A percentile compares a stretch with the other conserved stretches of the same genome.
These are phyloP conservation scores for Backusella sp. DNA, from an alignment of 192 early-diverging fungal genomes.

Conservation along the genomic window DNA sequence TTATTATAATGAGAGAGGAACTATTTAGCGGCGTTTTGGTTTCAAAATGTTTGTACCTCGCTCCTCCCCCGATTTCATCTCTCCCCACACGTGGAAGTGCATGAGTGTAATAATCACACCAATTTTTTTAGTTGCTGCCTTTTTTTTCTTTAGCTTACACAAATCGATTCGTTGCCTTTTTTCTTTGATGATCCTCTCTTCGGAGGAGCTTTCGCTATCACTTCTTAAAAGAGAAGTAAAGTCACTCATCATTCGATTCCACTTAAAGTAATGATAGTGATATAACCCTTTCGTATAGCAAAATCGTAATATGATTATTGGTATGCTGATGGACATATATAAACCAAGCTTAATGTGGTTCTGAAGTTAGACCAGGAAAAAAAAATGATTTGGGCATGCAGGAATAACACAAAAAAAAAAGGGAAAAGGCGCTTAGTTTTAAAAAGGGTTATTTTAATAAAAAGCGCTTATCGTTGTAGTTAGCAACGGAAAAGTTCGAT, in stretches of 20 bases:
- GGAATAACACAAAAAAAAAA: background rate
- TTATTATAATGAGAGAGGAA: background rate
- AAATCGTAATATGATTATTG: background rate
- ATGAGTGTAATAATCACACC: background rate
- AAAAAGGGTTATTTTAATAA: background rate
- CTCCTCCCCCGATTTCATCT: background rate
- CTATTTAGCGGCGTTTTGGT: background rate
- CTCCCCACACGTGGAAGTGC: slow-evolving; percentile 1
- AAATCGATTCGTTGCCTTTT: slow-evolving; percentile 6
- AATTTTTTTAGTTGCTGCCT: background rate
- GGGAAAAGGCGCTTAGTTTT: background rate
- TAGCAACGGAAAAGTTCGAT: background rate
- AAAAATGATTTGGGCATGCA: background rate
- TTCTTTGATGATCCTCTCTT: background rate
- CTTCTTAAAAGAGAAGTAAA: background rate
- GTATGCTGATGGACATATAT: background rate
- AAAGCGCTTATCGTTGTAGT: background rate
- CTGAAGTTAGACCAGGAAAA: background rate
- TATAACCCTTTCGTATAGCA: background rate
- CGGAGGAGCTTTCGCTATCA: background rate
- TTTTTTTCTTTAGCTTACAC: background rate
- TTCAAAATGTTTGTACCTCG: slow-evolving; percentile 5
- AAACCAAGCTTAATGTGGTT: background rate
- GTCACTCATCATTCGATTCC: background rate
- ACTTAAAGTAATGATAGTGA: background rate